Conservation (phyloP, 2,329 filamentous ascomycete species). For the Pochonia chlamydosporia region DNA sequence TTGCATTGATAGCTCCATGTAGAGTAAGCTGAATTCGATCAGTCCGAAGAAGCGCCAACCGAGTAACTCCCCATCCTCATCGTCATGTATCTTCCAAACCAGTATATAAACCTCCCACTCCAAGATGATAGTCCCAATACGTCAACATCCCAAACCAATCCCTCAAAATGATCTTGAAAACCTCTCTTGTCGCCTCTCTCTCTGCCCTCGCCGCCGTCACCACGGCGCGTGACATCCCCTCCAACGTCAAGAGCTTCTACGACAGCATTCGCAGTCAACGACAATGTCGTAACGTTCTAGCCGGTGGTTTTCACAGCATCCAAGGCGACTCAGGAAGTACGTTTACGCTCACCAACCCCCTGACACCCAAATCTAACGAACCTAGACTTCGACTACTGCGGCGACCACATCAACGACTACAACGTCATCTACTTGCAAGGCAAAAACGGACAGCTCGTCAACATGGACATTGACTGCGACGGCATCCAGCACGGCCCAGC, state of each 20-base stretch:
- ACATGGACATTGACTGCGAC: constrained; percentile 57
- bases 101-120: too few relatives aligned
- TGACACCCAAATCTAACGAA: neutral
- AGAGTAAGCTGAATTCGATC: too few relatives aligned
- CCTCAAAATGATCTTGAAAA: neutral
- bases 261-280: constrained; percentile 30
- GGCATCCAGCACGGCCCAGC: constrained; percentile 36
- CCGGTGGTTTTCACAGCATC: constrained; percentile 34
- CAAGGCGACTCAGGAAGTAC: constrained; percentile 30
- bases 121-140: too few relatives aligned
- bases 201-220: constrained; percentile 16
- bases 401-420: constrained; percentile 33
- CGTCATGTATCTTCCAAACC: too few relatives aligned
- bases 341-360: constrained; percentile 5
- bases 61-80: too few relatives aligned
- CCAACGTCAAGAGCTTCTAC: constrained; percentile 35
- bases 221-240: constrained; percentile 29
- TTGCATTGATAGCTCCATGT: too few relatives aligned
- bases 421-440: constrained; percentile 45
- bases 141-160: too few relatives aligned
- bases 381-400: constrained; percentile 38
- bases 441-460: constrained; percentile 33
- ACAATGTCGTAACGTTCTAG: constrained; percentile 31
- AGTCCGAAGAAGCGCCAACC: too few relatives aligned
- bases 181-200: constrained; percentile 13